Percentiles rank a stretch among this genome's conserved stretches.
phyloP scores from a whole-genome alignment of 345 rosid species.

The Streptanthus diversifolius region DNA sequence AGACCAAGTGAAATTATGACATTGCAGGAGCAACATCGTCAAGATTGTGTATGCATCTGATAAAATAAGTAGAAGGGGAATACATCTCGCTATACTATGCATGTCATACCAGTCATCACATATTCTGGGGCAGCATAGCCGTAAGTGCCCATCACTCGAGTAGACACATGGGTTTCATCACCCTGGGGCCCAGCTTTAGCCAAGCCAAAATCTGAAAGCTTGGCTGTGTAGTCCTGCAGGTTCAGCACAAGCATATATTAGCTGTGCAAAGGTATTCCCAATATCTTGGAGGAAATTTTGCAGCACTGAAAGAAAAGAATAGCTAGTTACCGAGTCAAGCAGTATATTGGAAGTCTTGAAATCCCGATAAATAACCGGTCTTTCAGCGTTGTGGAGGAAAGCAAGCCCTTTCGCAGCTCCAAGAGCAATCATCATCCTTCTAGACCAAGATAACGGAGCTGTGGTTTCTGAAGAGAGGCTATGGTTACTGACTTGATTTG shows the following conservation, averaged over 20 bases:
- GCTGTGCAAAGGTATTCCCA: not conserved
- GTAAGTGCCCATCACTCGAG: conserved; percentile 97
- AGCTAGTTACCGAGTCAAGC: conserved; percentile 73
- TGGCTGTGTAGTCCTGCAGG: conserved; percentile 86
- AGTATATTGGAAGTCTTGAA: conserved; percentile 95
- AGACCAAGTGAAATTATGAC: not conserved
- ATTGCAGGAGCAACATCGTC: not conserved
- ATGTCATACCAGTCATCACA: conserved; percentile 86
- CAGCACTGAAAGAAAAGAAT: conserved; percentile 1
- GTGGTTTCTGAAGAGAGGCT: conserved; percentile 60
- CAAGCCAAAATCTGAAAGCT: conserved; percentile 96
- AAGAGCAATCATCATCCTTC: conserved; percentile 95
- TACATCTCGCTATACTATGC: not conserved
- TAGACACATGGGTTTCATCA: conserved; percentile 93
- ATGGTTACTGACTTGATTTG: not conserved
- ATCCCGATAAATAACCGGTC: conserved; percentile 91
- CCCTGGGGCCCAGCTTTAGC: conserved; percentile 99
- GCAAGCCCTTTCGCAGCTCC: conserved; percentile 99
- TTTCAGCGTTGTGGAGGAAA: conserved; percentile 93
- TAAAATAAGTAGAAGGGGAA: not conserved
- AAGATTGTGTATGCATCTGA: conserved; percentile 5
- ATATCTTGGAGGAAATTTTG: not conserved
- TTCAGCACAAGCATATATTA: conserved; percentile 23
- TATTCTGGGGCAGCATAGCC: conserved; percentile 99
- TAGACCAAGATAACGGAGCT: conserved; percentile 77